Base-by-base conservation (phyloP, 2,329 filamentous ascomycete species). In the Aspergillus glaucus region DNA sequence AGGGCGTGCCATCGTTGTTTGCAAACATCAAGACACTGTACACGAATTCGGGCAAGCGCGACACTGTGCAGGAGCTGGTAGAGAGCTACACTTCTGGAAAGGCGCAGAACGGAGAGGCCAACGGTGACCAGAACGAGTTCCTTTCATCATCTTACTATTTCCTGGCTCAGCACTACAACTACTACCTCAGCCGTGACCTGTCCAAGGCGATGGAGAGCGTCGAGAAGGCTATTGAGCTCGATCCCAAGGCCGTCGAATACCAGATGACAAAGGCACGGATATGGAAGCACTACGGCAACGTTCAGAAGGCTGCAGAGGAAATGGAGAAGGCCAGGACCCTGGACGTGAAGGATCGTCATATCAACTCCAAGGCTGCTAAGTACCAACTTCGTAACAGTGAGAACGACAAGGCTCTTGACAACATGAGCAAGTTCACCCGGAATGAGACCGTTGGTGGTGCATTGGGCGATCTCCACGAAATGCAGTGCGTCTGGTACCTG, bases 401-500 rank as follows among this genome's bases (percentile, higher is more conserved):
- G 64, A 93, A 88, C 62, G 88, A 94, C 45, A 84, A 84, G 58
- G 92, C 88, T 0, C 74, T 97, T 46, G 82, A 88, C 60, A 95
- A 89, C 0, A 90, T 97, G 78, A 88, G 89, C 54, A 81, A 96
- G 55, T 98, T 98, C 71, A 98, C 94, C 0, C 80, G 92, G 47
- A 91, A 91, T 46, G 93, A 98, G 63, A 87, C 89, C 3, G 80
- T 86, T 10, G 90, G 89, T 5, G 93, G 93, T 1, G 88, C 94
- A 4, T 75, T 98, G 37, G 87, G 86, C 43, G 93, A 98, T 68
- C 80, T 98, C 32, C 80, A 94, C 56, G 93, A 98, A 61, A 98
- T 98, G 93, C 93, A 98, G 72, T 96, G 91, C 66, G 82, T 97
- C 59, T 98, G 93, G 94, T 98, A 85, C 67, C 74, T 98, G 62